Evolutionary conservation across 352 stramenopile species (phyloP).

Genomic region (Pythium inflatum): DNA sequence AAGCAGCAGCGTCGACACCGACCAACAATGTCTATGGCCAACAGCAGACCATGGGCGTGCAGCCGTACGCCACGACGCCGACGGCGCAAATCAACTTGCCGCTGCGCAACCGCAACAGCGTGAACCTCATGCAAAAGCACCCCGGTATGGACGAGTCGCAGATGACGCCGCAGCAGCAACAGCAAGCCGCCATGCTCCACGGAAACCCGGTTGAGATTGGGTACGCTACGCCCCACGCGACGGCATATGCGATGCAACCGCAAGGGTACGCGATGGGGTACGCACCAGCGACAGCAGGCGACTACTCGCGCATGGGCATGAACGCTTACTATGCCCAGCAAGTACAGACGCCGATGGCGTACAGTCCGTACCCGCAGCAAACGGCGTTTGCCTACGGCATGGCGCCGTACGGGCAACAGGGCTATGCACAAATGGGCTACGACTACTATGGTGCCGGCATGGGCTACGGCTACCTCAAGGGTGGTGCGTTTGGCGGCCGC

Average conservation of each 20-base stretch:
- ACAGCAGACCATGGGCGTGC: slow-evolving; percentile 15
- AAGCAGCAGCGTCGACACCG: slow-evolving; percentile 9
- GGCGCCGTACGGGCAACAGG: slow-evolving; percentile 57
- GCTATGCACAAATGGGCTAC: slow-evolving; percentile 44
- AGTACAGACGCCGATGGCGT: slow-evolving; percentile 21
- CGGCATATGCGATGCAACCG: slow-evolving; percentile 10
- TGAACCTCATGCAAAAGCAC: slow-evolving; percentile 33
- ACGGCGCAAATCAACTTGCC: slow-evolving; percentile 63
- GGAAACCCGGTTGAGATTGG: slow-evolving; percentile 31
- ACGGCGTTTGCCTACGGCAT: slow-evolving; percentile 36
- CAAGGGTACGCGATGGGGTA: slow-evolving; percentile 33
- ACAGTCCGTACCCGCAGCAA: slow-evolving; percentile 32
- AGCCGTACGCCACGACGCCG: slow-evolving; percentile 6
- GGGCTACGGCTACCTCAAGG: slow-evolving; percentile 56
- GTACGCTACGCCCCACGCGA: slow-evolving; percentile 15
- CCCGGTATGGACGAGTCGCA: slow-evolving; percentile 16
- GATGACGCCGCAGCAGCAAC: slow-evolving; percentile 18
- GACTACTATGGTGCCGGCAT: slow-evolving; percentile 57
- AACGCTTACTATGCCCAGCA: slow-evolving; percentile 31
- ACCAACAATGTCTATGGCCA: slow-evolving; percentile 13
- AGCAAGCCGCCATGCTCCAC: slow-evolving; percentile 28
- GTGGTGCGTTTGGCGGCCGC: slow-evolving; percentile 41
- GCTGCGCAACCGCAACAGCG: slow-evolving; percentile 57
- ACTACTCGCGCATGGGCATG: slow-evolving; percentile 37
- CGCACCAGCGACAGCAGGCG: slow-evolving; percentile 18